Evolutionary conservation across 176 grass and related monocot genomes (phyloP).

Genomic region (Eleusine indica): DNA sequence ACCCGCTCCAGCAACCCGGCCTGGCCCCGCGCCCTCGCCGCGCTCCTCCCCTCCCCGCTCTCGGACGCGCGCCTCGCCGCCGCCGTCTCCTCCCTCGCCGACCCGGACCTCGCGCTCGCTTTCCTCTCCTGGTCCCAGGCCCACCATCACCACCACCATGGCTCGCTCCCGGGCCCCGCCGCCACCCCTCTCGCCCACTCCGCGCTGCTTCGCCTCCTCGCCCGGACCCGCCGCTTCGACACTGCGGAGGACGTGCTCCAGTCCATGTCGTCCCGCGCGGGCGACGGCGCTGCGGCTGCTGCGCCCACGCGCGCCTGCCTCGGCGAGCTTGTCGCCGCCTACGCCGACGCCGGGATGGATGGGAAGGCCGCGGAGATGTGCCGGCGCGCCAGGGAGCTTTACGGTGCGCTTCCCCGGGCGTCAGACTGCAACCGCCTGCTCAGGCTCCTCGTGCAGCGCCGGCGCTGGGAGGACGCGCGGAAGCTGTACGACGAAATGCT

Average conservation of each 20-base stretch:
- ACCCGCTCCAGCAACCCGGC: constrained; percentile 33
- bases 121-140: constrained; percentile 42
- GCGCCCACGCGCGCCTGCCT: constrained; percentile 41
- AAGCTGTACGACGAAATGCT: constrained; percentile 80
- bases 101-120: constrained; percentile 40
- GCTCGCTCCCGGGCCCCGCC: neutral
- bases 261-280: constrained; percentile 29
- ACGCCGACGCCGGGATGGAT: constrained; percentile 44
- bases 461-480: constrained; percentile 39
- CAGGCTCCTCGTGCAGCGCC: constrained; percentile 50
- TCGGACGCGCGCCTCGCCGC: constrained; percentile 49
- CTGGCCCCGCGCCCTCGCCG: constrained; percentile 42
- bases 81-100: constrained; percentile 37
- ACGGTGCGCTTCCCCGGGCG: constrained; percentile 39
- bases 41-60: constrained; percentile 49
- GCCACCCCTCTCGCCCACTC: constrained; percentile 44
- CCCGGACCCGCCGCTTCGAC: constrained; percentile 37
- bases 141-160: constrained; percentile 3
- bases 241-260: constrained; percentile 16
- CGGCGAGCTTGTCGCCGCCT: constrained; percentile 26
- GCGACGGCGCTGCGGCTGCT: neutral
- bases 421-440: constrained; percentile 54
- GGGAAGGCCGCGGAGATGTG: constrained; percentile 38
- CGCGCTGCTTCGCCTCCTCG: constrained; percentile 44
- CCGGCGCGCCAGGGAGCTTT: constrained; percentile 25